Evolutionary conservation across 371 early-diverging fungal species (phyloP), one percentile per base, ranked within the genome.

Genomic region (Apophysomyces ossiformis): DNA sequence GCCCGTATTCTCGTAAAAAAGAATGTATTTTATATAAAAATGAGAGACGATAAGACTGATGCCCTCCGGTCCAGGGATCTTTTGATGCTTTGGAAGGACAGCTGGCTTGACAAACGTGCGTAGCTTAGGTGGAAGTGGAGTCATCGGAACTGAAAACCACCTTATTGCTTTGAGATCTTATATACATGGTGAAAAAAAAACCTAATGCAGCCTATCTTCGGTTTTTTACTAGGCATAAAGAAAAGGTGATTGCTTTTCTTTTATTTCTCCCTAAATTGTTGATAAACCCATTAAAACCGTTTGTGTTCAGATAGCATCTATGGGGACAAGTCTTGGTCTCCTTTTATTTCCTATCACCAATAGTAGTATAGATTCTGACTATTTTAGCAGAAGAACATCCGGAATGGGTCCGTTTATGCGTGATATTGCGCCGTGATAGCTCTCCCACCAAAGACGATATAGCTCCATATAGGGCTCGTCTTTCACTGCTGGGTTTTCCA

Each of bases 31-130:
- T 32, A 38, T 65, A 16, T 69, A 69, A 0, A 65, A 41, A 50
- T 69, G 69, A 6, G 65, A 65, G 16, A 64, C 64, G 2, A 69
- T 65, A 3, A 69, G 35, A 26, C 65, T 65, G 35, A 69, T 45
- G 2, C 69, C 69, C 35, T 58, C 41, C 0, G 69, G 69, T 5
- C 64, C 46, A n/a, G 69, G 62, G 15, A 69, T 45, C 12, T 41
- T 36, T 16, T 57, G 8, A 13, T 61, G 37, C 15, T 38, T n/a
- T 7, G 65, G 39, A 1, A 65, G 61, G 21, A 21, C 9, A 2
- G 43, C 39, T 12, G 44, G 32, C 18, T 45, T 44, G 5, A 69
- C 50, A 11, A 65, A 69, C 35, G 61, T 50, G n/a, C 65, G 65
- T 7, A 58, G 26, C 16, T 61, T 65, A 13, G 69, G 69, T 7